Percentiles rank a stretch among this genome's conserved stretches.
phyloP scores from a whole-genome alignment of 805 yeast species.

The Candida hungchunana region DNA sequence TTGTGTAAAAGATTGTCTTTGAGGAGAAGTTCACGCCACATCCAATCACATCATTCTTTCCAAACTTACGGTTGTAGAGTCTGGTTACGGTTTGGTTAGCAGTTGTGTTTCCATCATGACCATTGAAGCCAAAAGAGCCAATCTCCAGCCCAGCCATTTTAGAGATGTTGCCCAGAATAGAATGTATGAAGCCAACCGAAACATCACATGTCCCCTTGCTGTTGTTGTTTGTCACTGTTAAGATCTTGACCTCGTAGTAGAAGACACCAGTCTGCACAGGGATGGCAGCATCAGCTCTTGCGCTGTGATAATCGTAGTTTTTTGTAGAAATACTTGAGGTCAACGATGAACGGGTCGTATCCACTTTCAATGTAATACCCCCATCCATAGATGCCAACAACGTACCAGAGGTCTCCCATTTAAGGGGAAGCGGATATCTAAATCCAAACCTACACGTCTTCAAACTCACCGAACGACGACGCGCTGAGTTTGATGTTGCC shows the following conservation, averaged over 20 bases:
- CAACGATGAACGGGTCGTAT: constrained; percentile 1
- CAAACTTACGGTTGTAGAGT: constrained; percentile 42
- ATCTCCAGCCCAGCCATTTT: constrained; percentile 46
- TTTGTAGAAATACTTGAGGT: constrained; percentile 6
- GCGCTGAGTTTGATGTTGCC: too few relatives aligned
- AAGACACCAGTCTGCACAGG: constrained; percentile 41
- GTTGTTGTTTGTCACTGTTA: constrained; percentile 33
- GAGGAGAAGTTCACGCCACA: constrained; percentile 74
- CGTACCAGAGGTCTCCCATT: constrained; percentile 14
- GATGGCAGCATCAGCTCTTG: constrained; percentile 34
- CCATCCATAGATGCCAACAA: constrained; percentile 8
- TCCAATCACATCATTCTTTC: constrained; percentile 66
- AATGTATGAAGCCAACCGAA: constrained; percentile 42
- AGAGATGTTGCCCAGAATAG: constrained; percentile 23
- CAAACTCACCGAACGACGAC: too few relatives aligned
- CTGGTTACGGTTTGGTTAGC: constrained; percentile 36
- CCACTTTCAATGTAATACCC: constrained; percentile 16
- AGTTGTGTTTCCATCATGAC: constrained; percentile 43
- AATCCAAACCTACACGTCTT: constrained; percentile 1
- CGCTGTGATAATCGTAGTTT: constrained; percentile 19
- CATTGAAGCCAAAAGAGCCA: constrained; percentile 49
- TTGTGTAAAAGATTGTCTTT: constrained; percentile 66
- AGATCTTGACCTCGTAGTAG: constrained; percentile 46
- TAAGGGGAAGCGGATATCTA: constrained; percentile 22
- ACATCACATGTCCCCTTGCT: constrained; percentile 28